These are phyloP conservation scores for Fusarium sp. DNA, from an alignment of 2,329 filamentous ascomycete species.

Conservation along the genomic window DNA sequence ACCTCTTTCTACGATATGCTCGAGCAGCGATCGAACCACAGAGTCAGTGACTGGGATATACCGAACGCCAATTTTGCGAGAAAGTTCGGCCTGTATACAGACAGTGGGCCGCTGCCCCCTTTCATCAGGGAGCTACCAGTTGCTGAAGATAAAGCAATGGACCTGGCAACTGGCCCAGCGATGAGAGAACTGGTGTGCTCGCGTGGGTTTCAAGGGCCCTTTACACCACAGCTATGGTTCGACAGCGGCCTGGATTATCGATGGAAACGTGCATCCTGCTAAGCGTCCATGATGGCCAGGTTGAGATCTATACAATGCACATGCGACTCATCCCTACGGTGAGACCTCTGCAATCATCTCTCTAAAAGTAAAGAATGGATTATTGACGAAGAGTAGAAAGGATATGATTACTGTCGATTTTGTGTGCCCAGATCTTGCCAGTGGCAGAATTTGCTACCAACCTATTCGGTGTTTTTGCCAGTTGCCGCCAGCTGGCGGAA, in stretches of 20 bases:
- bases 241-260: conserved; percentile 59
- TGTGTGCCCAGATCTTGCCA: not conserved
- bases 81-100: conserved; percentile 54
- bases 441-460: not conserved
- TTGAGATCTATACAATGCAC: not conserved
- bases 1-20: conserved; percentile 13
- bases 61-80: conserved; percentile 60
- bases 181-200: conserved; percentile 44
- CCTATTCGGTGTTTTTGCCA: not conserved
- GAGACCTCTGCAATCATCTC: not conserved
- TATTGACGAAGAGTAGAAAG: not conserved
- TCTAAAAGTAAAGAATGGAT: not conserved
- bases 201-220: conserved; percentile 55
- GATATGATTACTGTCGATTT: not conserved
- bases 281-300: not conserved
- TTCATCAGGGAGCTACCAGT: conserved; percentile 55
- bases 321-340: not conserved
- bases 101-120: conserved; percentile 48
- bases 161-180: conserved; percentile 47
- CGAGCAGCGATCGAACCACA: conserved; percentile 15
- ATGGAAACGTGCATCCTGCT: conserved; percentile 44
- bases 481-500: not conserved
- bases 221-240: conserved; percentile 59
- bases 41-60: conserved; percentile 51
- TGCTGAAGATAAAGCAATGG: conserved; percentile 56